Base-by-base conservation (phyloP, 202 grass and related monocot species). In the Eragrostis tef region DNA sequence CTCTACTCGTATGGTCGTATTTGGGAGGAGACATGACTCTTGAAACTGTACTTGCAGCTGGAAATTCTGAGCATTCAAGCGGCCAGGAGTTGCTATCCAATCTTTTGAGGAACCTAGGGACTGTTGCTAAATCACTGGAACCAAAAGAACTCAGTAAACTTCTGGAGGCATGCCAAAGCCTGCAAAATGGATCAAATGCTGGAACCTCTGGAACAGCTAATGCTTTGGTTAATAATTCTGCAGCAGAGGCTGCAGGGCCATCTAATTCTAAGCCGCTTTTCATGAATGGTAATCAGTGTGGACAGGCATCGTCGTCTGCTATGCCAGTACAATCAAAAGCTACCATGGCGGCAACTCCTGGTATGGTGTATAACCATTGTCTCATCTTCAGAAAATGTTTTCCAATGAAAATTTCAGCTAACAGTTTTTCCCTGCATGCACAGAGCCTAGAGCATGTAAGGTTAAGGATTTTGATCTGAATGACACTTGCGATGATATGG, bases 381-480 rank as follows among this genome's bases (percentile, higher is more conserved):
- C 44, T 27, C 54, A 12, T 46, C 26, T 83, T 73, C 14, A 77
- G 47, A 56, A 72, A 78, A 72, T 63, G 31, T 79, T 57, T 83
- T 50, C 22, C 67, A 9, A 65, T 81, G 34, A 79, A 74, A 53
- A 67, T 14, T 65, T 31, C 57, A 81, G 66, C 51, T 83, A 59
- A 80, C 49, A 58, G 50, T 89, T 87, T 17, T 46, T 22, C 17
- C 42, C n/a, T 89, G 25, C 53, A 13, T 86, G 19, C 57, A 45
- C 88, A 97, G 94, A 97, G 64, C 74, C 75, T 79, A 44, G 56
- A 64, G 60, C 78, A 74, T 84, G 76, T 79, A 88, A 87, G 59
- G 41, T 84, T 86, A 79, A 88, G 78, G 91, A 96, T 86, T 99
- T 99, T 87, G 96, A 99, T 96, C 84, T 99, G 91, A 99, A 99